These are phyloP conservation scores for Phytopythium delawarense DNA, from an alignment of 352 stramenopile species.

Conservation along the genomic window DNA sequence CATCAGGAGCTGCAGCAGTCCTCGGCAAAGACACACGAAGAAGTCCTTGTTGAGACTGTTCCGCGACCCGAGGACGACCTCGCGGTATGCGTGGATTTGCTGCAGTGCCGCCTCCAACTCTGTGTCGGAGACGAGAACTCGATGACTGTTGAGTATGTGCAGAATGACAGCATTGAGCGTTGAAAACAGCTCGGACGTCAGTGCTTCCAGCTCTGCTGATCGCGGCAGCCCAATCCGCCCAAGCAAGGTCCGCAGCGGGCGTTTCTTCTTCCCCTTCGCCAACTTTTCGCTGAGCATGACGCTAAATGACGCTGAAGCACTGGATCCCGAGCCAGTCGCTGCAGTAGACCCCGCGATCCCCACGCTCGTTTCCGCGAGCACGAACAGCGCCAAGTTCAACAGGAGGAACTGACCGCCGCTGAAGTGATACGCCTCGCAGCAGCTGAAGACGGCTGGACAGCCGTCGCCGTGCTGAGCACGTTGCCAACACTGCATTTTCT, in stretches of 20 bases:
- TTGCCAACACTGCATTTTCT: slow-evolving; percentile 70
- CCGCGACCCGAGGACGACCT: slow-evolving; percentile 47
- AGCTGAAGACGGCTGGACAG: slow-evolving; percentile 42
- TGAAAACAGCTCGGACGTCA: slow-evolving; percentile 46
- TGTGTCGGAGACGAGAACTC: slow-evolving; percentile 39
- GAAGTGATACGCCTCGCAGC: slow-evolving; percentile 54
- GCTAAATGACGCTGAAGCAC: slow-evolving; percentile 30
- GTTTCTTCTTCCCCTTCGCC: slow-evolving; percentile 46
- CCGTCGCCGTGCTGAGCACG: slow-evolving; percentile 57
- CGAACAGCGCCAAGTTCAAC: slow-evolving; percentile 57
- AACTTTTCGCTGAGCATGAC: slow-evolving; percentile 53
- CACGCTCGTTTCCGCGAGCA: slow-evolving; percentile 44
- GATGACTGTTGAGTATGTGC: slow-evolving; percentile 53
- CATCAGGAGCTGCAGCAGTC: slow-evolving; percentile 50
- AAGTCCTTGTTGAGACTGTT: slow-evolving; percentile 60
- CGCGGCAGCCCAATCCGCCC: slow-evolving; percentile 42
- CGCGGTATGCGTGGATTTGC: slow-evolving; percentile 52
- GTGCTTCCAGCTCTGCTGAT: slow-evolving; percentile 44
- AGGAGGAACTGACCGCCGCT: slow-evolving; percentile 40
- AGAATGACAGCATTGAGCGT: slow-evolving; percentile 58
- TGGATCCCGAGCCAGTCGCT: slow-evolving; percentile 4
- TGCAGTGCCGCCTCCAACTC: slow-evolving; percentile 52
- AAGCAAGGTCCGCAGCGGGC: slow-evolving; percentile 43
- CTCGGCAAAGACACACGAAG: slow-evolving; percentile 57
- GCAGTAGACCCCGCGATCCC: slow-evolving; percentile 20